Evolutionary conservation across 192 early-diverging fungal species (phyloP).

Genomic region (Nowakowskiella sp.): DNA sequence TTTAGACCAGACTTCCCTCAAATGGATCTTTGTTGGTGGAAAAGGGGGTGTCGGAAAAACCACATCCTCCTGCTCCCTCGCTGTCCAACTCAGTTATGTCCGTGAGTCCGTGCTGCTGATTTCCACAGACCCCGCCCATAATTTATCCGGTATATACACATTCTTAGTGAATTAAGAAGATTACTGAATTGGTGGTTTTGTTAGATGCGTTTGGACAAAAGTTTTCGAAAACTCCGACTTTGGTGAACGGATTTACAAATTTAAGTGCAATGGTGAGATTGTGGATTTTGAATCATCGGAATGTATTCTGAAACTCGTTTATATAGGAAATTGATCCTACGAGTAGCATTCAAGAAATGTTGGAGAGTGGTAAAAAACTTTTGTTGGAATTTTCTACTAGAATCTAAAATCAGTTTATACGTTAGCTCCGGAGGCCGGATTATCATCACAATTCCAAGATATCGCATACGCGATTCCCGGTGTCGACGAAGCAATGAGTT

Average conservation of each 20-base stretch:
- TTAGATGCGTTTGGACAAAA: constrained; percentile 97
- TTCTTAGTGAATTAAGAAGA: background rate
- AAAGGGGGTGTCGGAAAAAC: constrained; percentile 98
- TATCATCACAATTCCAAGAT: constrained; percentile 69
- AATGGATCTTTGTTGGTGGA: constrained; percentile 99
- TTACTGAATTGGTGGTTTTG: background rate
- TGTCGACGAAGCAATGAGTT: constrained; percentile 99
- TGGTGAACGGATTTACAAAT: constrained; percentile 92
- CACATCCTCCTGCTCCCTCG: constrained; percentile 76
- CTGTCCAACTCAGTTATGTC: constrained; percentile 81
- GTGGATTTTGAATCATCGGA: background rate
- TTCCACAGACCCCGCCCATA: constrained; percentile 99
- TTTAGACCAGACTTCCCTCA: constrained; percentile 88
- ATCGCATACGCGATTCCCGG: constrained; percentile 98
- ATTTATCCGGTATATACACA: constrained; percentile 61
- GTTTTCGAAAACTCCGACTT: constrained; percentile 91
- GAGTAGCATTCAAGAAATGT: constrained; percentile 97
- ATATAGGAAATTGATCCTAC: constrained; percentile 96
- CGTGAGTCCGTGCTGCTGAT: constrained; percentile 93
- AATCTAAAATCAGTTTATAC: constrained; percentile 11
- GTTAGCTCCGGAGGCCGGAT: constrained; percentile 32
- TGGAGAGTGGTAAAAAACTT: constrained; percentile 66
- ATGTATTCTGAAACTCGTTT: background rate
- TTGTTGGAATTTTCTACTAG: constrained; percentile 4
- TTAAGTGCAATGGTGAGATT: constrained; percentile 83